These are phyloP conservation scores for Nosema granulosis DNA, from an alignment of 371 early-diverging fungal species.

Conservation along the genomic window DNA sequence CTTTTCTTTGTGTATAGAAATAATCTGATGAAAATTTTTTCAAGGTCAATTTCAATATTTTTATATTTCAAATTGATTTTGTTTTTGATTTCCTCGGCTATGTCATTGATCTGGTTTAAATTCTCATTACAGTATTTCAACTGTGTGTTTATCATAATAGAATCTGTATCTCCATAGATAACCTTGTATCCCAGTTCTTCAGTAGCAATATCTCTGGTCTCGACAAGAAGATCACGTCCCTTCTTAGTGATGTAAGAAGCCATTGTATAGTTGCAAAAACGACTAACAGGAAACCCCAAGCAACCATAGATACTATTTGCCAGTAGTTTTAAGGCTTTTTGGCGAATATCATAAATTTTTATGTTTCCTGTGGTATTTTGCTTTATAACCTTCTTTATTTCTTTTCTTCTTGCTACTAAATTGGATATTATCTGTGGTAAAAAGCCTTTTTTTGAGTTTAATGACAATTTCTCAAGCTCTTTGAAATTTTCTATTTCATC, in stretches of 20 bases:
- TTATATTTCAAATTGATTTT: conserved; percentile 83
- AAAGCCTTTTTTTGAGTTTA: conserved; percentile 62
- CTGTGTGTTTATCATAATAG: conserved; percentile 95
- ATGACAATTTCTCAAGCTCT: neutral
- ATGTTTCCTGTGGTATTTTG: conserved; percentile 69
- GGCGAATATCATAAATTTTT: conserved; percentile 78
- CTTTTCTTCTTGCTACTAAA: conserved; percentile 80
- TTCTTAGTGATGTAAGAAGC: conserved; percentile 92
- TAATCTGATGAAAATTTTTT: conserved; percentile 85
- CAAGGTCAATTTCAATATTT: conserved; percentile 89
- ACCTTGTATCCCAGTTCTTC: conserved; percentile 68
- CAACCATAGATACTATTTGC: conserved; percentile 99
- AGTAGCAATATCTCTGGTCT: conserved; percentile 80
- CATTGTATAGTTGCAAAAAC: conserved; percentile 93
- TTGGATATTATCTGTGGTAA: conserved; percentile 81
- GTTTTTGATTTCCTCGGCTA: conserved; percentile 75
- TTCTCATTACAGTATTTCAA: conserved; percentile 70
- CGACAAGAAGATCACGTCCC: conserved; percentile 91
- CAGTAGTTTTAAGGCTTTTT: conserved; percentile 91
- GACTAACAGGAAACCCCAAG: conserved; percentile 83
- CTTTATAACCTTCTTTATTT: conserved; percentile 81
- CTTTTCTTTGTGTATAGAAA: conserved; percentile 97
- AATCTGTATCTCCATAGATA: conserved; percentile 99
- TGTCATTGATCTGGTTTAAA: conserved; percentile 70
- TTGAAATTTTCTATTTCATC: conserved; percentile 68